Evolutionary conservation across 225 moss, liverwort and hornwort species (phyloP).

Genomic region (Pseudoscleropodium purum): DNA sequence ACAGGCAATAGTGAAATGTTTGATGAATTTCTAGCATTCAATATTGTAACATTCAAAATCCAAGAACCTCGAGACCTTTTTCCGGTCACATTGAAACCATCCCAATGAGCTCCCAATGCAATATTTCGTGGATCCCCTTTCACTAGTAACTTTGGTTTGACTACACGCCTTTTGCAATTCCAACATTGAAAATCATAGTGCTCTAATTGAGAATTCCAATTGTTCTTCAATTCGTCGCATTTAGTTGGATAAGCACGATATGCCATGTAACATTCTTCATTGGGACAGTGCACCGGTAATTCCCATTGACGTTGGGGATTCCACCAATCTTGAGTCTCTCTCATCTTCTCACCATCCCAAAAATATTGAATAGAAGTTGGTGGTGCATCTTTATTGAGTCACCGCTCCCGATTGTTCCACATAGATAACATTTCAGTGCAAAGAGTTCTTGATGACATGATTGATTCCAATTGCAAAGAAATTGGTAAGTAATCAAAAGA

Average conservation of each 20-base stretch:
- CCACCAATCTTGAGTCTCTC: background rate
- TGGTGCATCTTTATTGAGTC: rapidly evolving
- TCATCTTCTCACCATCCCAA: background rate
- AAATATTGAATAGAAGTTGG: background rate
- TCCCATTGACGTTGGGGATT: background rate
- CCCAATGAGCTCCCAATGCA: background rate
- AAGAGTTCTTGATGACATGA: background rate
- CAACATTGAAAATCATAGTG: background rate
- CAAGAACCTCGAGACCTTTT: background rate
- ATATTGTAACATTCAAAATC: background rate
- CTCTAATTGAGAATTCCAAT: background rate
- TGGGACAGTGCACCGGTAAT: background rate
- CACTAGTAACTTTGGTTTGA: background rate
- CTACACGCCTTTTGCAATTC: background rate
- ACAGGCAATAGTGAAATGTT: background rate
- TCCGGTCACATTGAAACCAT: background rate
- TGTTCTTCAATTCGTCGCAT: background rate
- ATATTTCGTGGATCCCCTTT: background rate
- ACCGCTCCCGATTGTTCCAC: background rate
- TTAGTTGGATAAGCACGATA: background rate
- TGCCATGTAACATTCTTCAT: background rate
- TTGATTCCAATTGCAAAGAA: background rate
- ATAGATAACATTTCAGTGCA: background rate
- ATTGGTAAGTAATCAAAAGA: background rate
- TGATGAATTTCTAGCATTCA: background rate